Conservation (phyloP, 192 early-diverging fungal genomes). For the Umbelopsis isabellina region DNA sequence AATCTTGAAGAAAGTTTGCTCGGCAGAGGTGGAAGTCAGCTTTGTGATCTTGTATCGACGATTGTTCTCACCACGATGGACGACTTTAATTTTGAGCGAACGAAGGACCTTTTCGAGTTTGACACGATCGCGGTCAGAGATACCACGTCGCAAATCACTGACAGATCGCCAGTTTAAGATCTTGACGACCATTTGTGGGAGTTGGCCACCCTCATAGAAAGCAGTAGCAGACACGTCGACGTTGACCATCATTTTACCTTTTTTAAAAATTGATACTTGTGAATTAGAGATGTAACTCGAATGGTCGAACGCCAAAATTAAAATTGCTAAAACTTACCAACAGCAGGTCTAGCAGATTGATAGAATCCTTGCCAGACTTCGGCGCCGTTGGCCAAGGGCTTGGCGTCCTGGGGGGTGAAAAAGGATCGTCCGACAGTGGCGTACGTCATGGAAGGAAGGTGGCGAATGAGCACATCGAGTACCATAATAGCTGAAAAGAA, state of each 20-base stretch:
- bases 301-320: neutral
- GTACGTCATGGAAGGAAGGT: slow-evolving; percentile 79
- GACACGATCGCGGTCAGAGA: slow-evolving; percentile 46
- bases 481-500: slow-evolving; percentile 59
- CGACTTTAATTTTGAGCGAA: slow-evolving; percentile 55
- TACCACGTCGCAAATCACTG: slow-evolving; percentile 53
- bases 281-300: neutral
- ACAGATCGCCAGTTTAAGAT: slow-evolving; percentile 58
- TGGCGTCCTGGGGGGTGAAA: slow-evolving; percentile 73
- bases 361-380: slow-evolving; percentile 96
- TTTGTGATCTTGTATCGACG: slow-evolving; percentile 75
- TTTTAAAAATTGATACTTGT: neutral
- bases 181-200: slow-evolving; percentile 72
- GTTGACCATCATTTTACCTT: slow-evolving; percentile 69
- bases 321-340: slow-evolving; percentile 43
- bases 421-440: slow-evolving; percentile 87
- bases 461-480: slow-evolving; percentile 82
- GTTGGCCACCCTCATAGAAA: slow-evolving; percentile 66
- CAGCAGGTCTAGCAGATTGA: slow-evolving; percentile 80
- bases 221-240: slow-evolving; percentile 72
- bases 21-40: slow-evolving; percentile 68
- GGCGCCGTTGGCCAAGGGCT: slow-evolving; percentile 65
- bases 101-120: slow-evolving; percentile 58
- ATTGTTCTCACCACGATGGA: slow-evolving; percentile 67
- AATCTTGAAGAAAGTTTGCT: slow-evolving; percentile 71